These are phyloP conservation scores for Apiotrichum akiyoshidainum DNA, from an alignment of 1,284 basidiomycete species.

Conservation along the genomic window DNA sequence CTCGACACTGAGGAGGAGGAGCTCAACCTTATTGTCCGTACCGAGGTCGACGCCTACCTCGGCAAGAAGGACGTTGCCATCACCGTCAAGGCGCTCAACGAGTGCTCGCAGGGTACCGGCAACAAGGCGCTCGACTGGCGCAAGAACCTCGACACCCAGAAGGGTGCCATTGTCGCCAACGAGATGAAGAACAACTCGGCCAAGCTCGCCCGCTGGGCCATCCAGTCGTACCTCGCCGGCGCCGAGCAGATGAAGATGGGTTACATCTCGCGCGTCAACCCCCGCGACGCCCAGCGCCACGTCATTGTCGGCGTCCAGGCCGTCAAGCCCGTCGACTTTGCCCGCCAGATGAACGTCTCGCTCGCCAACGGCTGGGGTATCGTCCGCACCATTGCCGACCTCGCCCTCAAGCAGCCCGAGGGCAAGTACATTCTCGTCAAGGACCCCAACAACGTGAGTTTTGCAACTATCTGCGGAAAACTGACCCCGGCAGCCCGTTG, in stretches of 20 bases:
- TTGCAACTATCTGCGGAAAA: neutral
- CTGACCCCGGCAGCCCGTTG: constrained; percentile 69
- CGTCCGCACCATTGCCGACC: constrained; percentile 85
- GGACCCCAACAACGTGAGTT: constrained; percentile 88
- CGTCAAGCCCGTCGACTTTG: constrained; percentile 91
- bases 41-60: constrained; percentile 90
- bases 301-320: constrained; percentile 93
- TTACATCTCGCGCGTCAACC: constrained; percentile 84
- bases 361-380: constrained; percentile 98
- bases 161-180: constrained; percentile 95
- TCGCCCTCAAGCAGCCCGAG: constrained; percentile 91
- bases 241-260: constrained; percentile 98
- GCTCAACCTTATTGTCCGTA: constrained; percentile 86
- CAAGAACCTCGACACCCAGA: constrained; percentile 88
- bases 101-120: constrained; percentile 74
- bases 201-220: constrained; percentile 96
- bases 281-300: constrained; percentile 92
- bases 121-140: constrained; percentile 87
- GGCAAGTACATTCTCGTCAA: constrained; percentile 94
- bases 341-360: constrained; percentile 91
- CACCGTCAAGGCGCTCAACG: constrained; percentile 93
- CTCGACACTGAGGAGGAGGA: constrained; percentile 75
- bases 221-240: constrained; percentile 91
- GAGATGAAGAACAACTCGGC: constrained; percentile 99
- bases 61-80: constrained; percentile 61